Base-by-base conservation (phyloP, 805 yeast species). In the Metschnikowia lachancei region DNA sequence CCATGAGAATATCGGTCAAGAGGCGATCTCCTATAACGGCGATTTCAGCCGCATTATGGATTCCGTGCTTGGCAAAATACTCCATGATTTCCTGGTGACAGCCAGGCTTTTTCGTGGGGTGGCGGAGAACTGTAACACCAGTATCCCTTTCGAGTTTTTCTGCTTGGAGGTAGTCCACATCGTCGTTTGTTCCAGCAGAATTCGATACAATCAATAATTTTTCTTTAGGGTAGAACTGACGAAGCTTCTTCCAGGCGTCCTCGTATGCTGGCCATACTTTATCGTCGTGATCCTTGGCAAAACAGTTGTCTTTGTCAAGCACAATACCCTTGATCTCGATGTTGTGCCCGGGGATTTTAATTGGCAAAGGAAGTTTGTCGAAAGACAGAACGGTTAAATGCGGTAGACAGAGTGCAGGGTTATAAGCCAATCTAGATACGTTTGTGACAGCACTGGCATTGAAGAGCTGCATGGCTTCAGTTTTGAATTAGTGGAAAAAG, bases 281-380 rank as follows among this genome's bases (percentile, higher is more conserved):
- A 49, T 83, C 85, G 49, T 82, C 86, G 45, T 87, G 86, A 30
- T 91, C 91, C 48, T 78, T 76, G 4, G 99, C 95, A 62, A 94
- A 87, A 60, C 98, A 92, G 64, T 94, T 94, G 66, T 94, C 99
- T 63, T 94, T 94, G 61, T 94, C 99, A 20, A 94, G 70, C 0
- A 94, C 92, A 1, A 91, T 76, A 0, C 90, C 95, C 58, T 80
- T 83, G 47, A 87, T 85, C 4, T 56, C 54, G 8, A 57, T 56
- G 1, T 46, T 47, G 14, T 39, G 66, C 46, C 48, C 57, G 2
- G 74, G 72, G 19, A 67, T 67, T 38, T 26, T 43, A 19, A 78
- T 52, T 0, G 94, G 87, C 3, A 85, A 61, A 0, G 83, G 77
- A 3, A 86, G 61, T 41, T 78, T 76, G 55, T 80, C 82, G 55